Evolutionary conservation across 805 yeast genomes (phyloP), one percentile per base, ranked within the genome.

Genomic region (Candida nitratophila): DNA sequence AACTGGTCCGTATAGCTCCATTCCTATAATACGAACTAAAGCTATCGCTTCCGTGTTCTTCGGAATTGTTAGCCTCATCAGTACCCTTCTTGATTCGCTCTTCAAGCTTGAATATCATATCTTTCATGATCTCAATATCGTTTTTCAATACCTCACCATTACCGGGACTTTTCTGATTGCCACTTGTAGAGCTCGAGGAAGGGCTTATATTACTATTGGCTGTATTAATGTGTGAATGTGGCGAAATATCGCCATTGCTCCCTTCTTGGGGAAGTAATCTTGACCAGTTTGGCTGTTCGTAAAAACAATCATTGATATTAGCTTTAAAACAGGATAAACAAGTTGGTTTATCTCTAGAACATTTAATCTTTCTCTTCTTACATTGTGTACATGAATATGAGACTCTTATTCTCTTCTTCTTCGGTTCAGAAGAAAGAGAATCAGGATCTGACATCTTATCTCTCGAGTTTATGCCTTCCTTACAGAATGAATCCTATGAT

Each of bases 291-390:
- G 40, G 15, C n/a, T 24, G 6, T 4, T 37, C 19, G 17, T 37
- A 37, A 9, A 4, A 11, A 27, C 40, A 37, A 24, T 37, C 24
- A 3, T 15, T 16, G 15, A 37, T 37, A 4, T 16, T 46, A 40
- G 56, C 52, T 26, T 45, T 47, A 1, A 44, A 8, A 48, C 70
- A 66, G 2, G 64, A 51, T 0, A 63, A 59, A 48, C 70, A 66
- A n/a, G 45, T 47, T 14, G 70, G 70, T 51, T 57, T 56, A 14
- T 39, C 44, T 24, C 66, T 50, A 44, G 63, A 66, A 51, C 70
- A 66, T 44, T 71, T 73, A 16, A 75, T 75, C 49, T 75, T 75
- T 43, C 77, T 59, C 51, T 70, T 64, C 46, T 76, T 65, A 53
- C 81, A 75, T 37, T 68, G 50, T 39, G 54, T 34, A 47, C 65